Percentiles rank a stretch among this genome's conserved stretches.
phyloP scores from a whole-genome alignment of 495 filamentous ascomycete genomes.

The Lasiosphaeris hirsuta region DNA sequence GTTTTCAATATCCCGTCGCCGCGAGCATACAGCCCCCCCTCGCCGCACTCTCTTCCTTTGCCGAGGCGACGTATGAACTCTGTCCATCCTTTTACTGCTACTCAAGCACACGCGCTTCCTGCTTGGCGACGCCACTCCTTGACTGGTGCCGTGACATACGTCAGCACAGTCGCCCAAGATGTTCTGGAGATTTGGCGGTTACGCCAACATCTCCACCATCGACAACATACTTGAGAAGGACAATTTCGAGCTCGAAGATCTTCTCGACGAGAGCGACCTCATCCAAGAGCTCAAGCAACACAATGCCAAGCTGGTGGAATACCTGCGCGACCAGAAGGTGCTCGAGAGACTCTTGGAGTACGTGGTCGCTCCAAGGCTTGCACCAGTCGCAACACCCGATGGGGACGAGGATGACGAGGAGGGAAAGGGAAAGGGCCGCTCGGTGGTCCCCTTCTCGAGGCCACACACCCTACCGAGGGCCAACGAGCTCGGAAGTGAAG shows the following conservation, averaged over 20 bases:
- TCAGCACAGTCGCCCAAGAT: conserved; percentile 55
- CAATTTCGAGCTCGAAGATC: conserved; percentile 89
- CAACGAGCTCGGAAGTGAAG: conserved; percentile 45
- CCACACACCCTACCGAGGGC: conserved; percentile 38
- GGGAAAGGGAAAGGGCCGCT: conserved; percentile 49
- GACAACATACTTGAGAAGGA: conserved; percentile 95
- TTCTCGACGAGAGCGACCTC: conserved; percentile 91
- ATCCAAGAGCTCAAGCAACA: conserved; percentile 98
- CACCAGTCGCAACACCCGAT: conserved; percentile 56
- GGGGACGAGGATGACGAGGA: conserved; percentile 56
- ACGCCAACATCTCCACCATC: conserved; percentile 93
- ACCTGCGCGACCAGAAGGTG: conserved; percentile 80
- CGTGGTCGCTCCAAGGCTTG: conserved; percentile 73
- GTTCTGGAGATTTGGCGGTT: conserved; percentile 99
- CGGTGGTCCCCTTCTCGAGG: conserved; percentile 49
- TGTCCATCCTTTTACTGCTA: not conserved
- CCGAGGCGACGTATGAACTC: conserved; percentile 18
- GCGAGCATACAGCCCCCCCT: not conserved
- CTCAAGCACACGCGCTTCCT: not conserved
- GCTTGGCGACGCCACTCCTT: conserved; percentile 8
- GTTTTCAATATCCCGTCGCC: not conserved
- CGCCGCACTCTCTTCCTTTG: not conserved
- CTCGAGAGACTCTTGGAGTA: conserved; percentile 87
- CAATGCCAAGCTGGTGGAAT: conserved; percentile 97
- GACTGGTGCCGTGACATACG: conserved; percentile 41